Conservation (phyloP, 768 basidiomycete genomes). For the Russula foetens region DNA sequence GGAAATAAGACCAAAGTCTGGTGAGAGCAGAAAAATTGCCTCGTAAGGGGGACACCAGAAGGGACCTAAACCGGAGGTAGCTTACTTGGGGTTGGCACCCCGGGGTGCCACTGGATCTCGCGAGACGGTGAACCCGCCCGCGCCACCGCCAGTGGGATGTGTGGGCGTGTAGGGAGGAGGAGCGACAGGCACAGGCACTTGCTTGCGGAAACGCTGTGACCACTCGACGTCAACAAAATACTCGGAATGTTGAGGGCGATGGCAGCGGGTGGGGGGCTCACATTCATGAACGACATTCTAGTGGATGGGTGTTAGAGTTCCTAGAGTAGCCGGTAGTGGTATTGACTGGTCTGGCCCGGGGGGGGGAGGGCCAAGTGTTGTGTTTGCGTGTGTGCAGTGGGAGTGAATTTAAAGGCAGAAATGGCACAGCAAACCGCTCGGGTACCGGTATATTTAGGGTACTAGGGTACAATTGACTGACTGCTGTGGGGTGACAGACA, state of each 20-base stretch:
- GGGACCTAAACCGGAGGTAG: background rate
- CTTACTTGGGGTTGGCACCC: conserved; percentile 71
- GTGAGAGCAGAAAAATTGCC: background rate
- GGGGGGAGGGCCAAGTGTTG: too few species aligned
- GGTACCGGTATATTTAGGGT: too few species aligned
- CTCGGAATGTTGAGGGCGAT: background rate
- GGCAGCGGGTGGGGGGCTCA: background rate
- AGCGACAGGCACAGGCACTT: background rate
- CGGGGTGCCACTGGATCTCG: conserved; percentile 40
- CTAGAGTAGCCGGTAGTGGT: background rate
- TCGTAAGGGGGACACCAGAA: too few species aligned
- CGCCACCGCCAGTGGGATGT: conserved; percentile 21
- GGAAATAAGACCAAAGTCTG: conserved; percentile 71
- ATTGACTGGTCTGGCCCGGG: too few species aligned
- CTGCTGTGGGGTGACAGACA: too few species aligned
- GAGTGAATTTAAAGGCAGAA: too few species aligned
- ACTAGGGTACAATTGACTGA: too few species aligned
- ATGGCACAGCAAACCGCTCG: too few species aligned
- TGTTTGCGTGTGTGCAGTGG: too few species aligned
- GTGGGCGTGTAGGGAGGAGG: background rate
- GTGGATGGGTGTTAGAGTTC: background rate
- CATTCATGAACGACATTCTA: background rate
- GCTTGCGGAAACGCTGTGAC: background rate
- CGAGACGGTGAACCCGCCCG: conserved; percentile 28
- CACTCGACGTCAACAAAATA: background rate